phyloP scores from a whole-genome alignment of 257 asterid genomes.

The Solanum bulbocastanum region DNA sequence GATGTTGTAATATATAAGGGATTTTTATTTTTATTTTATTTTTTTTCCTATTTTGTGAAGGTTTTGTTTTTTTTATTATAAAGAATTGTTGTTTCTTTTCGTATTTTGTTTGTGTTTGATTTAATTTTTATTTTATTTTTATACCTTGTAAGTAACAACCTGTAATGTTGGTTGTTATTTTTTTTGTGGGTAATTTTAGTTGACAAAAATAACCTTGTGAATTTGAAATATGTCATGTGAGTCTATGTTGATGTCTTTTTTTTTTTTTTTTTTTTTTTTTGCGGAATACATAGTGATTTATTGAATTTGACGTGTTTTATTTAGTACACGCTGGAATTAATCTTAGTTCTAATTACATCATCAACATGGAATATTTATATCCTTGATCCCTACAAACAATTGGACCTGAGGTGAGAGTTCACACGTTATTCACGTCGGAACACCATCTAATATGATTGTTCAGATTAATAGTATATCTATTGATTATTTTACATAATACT shows the following conservation, averaged over 20 bases:
- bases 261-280: background rate
- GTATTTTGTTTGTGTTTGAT: background rate
- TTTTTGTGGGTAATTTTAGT: constrained; percentile 8
- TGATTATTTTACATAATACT: background rate
- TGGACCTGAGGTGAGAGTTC: background rate
- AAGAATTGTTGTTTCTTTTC: background rate
- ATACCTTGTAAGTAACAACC: constrained; percentile 17
- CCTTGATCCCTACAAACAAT: background rate
- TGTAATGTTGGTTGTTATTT: constrained; percentile 33
- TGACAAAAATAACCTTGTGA: constrained; percentile 19
- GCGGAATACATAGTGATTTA: background rate
- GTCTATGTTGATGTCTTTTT: background rate
- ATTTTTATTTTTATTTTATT: background rate
- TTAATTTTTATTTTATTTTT: background rate
- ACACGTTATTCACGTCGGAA: too few species aligned
- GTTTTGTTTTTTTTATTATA: background rate
- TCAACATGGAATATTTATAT: background rate
- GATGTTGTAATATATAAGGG: constrained; percentile 21
- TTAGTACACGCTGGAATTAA: background rate
- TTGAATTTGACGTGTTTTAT: background rate
- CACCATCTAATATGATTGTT: background rate
- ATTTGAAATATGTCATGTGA: constrained; percentile 19
- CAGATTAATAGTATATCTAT: background rate
- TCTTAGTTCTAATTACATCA: background rate
- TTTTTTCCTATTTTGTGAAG: background rate